phyloP scores from a whole-genome alignment of 805 yeast species.

The Zygoascus biomembranicola region DNA sequence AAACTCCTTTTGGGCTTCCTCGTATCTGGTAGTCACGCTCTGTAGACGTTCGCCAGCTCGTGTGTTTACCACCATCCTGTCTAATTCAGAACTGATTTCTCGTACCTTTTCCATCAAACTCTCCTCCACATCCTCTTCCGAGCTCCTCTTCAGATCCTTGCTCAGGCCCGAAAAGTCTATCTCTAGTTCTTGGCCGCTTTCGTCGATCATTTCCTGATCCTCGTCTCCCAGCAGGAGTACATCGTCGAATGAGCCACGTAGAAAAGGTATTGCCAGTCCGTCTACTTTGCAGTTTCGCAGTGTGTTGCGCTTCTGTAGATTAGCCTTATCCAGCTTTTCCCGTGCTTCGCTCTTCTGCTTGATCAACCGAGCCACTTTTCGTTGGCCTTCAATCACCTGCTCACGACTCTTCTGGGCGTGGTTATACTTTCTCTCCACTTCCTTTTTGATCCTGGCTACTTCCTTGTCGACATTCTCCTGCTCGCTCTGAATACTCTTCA shows the following conservation, averaged over 20 bases:
- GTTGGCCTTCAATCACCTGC: slow-evolving; percentile 22
- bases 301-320: slow-evolving; percentile 43
- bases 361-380: slow-evolving; percentile 4
- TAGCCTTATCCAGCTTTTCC: slow-evolving; percentile 45
- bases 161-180: slow-evolving; percentile 27
- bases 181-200: slow-evolving; percentile 21
- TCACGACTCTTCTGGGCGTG: slow-evolving; percentile 14
- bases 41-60: slow-evolving; percentile 70
- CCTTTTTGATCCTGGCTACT: slow-evolving; percentile 26
- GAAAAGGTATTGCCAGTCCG: slow-evolving; percentile 53
- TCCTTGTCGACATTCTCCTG: slow-evolving; percentile 5
- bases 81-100: slow-evolving; percentile 23
- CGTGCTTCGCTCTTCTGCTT: slow-evolving; percentile 26
- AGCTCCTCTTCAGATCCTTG: slow-evolving; percentile 26
- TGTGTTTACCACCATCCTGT: slow-evolving; percentile 62
- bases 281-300: slow-evolving; percentile 71
- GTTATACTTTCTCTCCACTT: slow-evolving; percentile 33
- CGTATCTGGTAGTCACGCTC: slow-evolving; percentile 55
- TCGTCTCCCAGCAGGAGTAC: slow-evolving; percentile 49
- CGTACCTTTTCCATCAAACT: slow-evolving; percentile 21
- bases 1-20: slow-evolving; percentile 54
- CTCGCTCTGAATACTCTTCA: slow-evolving; percentile 9
- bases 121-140: slow-evolving; percentile 16
- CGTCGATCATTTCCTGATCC: slow-evolving; percentile 29
- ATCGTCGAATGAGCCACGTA: slow-evolving; percentile 49